Conservation (phyloP, 441 rosid species). For the Erodium texanum region DNA sequence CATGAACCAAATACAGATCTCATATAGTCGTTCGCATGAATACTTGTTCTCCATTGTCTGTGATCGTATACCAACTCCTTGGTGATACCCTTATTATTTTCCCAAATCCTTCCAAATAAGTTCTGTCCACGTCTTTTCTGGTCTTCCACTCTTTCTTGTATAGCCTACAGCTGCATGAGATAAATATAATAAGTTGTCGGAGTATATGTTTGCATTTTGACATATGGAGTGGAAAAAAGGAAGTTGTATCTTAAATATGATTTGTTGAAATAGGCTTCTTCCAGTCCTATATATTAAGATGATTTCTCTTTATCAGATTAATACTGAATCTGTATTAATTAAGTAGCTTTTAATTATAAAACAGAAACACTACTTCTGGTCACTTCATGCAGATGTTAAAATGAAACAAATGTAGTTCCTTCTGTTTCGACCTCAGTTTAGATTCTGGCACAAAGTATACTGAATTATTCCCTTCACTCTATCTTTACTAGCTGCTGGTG, state of each 20-base stretch:
- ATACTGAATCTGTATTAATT: background rate
- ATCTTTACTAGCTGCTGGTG: background rate
- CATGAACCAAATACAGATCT: too few relatives aligned
- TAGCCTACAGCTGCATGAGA: too few relatives aligned
- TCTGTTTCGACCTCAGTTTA: background rate
- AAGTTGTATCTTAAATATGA: background rate
- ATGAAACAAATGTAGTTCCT: background rate
- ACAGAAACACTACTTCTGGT: background rate
- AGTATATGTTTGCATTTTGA: background rate
- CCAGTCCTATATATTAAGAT: background rate
- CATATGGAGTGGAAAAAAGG: background rate
- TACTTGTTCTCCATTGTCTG: too few relatives aligned
- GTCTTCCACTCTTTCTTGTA: too few relatives aligned
- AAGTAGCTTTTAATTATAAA: background rate
- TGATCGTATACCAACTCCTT: too few relatives aligned
- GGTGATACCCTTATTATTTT: too few relatives aligned
- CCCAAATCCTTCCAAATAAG: too few relatives aligned
- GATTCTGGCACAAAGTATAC: background rate
- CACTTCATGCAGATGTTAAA: background rate
- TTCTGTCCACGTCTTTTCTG: too few relatives aligned
- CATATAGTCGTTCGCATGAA: too few relatives aligned
- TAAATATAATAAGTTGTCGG: too few relatives aligned
- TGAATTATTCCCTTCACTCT: background rate
- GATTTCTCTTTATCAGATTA: background rate
- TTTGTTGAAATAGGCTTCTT: background rate